A percentile compares a stretch with the other conserved stretches of the same genome.
Evolutionary conservation across 768 basidiomycete genomes (phyloP).

Genomic region (Mycena chlorophos): DNA sequence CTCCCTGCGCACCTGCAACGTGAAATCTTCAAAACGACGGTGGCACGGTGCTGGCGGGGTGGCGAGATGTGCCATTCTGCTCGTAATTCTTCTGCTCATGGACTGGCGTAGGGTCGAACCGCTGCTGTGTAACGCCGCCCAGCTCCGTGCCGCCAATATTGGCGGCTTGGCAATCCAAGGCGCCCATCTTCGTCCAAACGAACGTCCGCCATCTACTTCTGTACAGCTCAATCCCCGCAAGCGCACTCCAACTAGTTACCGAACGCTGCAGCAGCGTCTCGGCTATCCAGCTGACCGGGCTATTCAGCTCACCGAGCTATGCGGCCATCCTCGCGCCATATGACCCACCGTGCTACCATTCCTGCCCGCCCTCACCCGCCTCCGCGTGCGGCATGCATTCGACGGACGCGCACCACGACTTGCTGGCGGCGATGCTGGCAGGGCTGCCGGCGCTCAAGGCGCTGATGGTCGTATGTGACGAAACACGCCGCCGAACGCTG

Average conservation of each 20-base stretch:
- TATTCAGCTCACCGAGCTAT: not conserved
- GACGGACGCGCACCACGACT: not conserved
- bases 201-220: not conserved
- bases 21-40: not conserved
- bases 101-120: not conserved
- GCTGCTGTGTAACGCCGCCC: not conserved
- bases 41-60: not conserved
- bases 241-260: not conserved
- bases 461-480: not conserved
- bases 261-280: not conserved
- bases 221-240: not conserved
- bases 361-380: not conserved
- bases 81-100: not conserved
- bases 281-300: not conserved
- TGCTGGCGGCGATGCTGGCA: not conserved
- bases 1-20: not conserved
- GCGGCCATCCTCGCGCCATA: not conserved
- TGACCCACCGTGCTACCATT: not conserved
- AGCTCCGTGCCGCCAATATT: not conserved
- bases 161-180: not conserved
- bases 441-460: not conserved
- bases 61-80: not conserved
- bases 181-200: not conserved
- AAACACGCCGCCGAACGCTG: not conserved
- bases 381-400: not conserved